Base-by-base conservation (phyloP, 2,329 filamentous ascomycete genomes). In the Ceratocystis smalleyi region DNA sequence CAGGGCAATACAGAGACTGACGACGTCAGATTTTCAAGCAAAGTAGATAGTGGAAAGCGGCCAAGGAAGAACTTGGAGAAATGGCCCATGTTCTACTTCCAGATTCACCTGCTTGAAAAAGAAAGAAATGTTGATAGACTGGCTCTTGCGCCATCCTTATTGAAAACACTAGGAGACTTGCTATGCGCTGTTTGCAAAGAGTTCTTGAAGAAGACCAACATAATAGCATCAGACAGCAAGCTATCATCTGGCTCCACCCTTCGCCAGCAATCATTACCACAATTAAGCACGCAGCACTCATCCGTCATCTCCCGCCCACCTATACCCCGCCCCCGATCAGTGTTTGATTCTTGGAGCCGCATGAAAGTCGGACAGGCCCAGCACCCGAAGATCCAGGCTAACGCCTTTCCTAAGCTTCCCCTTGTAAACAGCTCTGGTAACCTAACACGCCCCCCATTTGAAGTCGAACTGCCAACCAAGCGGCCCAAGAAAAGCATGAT, bases 31-130 rank as follows among this genome's bases (percentile, higher is more conserved):
- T 74, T 45, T 70, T 67, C 69, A 66, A 24, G 51, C 12, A 82
- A 79, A 65, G 72, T 70, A 5, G 76, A 79, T 32, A 76, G 75
- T 1, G 24, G 68, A 45, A 83, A 78, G 70, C 73, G 74, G 12
- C 79, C 17, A 19, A 59, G 77, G 54, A 92, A 89, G 71, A 79
- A 84, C 0, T 76, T 91, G 8, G 90, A 96, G 70, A 81, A 83
- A 61, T 94, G 89, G 84, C 91, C 92, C 0, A 92, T 92, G 85
- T 97, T 96, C 70, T 87, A 85, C 69, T 75, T 97, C n/a, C 83
- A 83, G 32, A 81, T 96, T 43, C 75, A 78, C 1, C 70, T 80
- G 47, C 65, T 64, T 24, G 63, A 59, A 57, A 64, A 19, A 62
- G 64, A 19, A 62, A 4, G 45, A 2, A 54, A 43, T 17, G 8